Evolutionary conservation across 202 grass and related monocot species (phyloP).

Genomic region (Elaeis oleifera): DNA sequence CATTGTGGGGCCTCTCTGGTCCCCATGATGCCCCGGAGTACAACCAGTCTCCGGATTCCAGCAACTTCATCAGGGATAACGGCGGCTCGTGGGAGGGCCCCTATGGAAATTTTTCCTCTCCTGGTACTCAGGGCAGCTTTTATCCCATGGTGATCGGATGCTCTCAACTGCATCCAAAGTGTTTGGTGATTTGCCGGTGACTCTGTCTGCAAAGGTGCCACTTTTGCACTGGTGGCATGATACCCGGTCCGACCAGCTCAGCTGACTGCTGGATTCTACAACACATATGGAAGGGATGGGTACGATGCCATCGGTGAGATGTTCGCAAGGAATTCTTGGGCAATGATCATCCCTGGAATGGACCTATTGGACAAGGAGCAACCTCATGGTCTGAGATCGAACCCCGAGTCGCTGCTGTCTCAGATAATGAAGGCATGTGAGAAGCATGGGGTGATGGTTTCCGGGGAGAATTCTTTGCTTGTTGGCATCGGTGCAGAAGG

Average conservation of each 20-base stretch:
- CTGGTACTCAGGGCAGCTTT: slow-evolving; percentile 63
- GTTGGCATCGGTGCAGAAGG: slow-evolving; percentile 31
- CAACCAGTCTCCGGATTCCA: slow-evolving; percentile 38
- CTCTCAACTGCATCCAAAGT: slow-evolving; percentile 37
- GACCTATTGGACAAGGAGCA: slow-evolving; percentile 56
- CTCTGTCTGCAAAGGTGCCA: slow-evolving; percentile 61
- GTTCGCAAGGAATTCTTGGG: slow-evolving; percentile 42
- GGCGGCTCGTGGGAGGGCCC: slow-evolving; percentile 57
- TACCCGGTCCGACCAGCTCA: slow-evolving; percentile 47
- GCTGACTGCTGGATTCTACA: slow-evolving; percentile 61
- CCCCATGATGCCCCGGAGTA: slow-evolving; percentile 60
- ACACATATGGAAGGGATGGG: slow-evolving; percentile 43
- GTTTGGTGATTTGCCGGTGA: slow-evolving; percentile 35
- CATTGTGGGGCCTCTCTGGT: slow-evolving; percentile 48
- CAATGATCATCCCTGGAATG: slow-evolving; percentile 59
- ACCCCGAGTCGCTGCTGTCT: slow-evolving; percentile 42
- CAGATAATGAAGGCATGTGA: slow-evolving; percentile 57
- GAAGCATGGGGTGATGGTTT: slow-evolving; percentile 36
- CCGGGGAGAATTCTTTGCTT: slow-evolving; percentile 65
- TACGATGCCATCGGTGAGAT: slow-evolving; percentile 55
- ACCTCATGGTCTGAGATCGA: slow-evolving; percentile 32
- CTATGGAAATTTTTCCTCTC: slow-evolving; percentile 87
- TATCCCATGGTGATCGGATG: slow-evolving; percentile 53
- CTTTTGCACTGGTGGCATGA: slow-evolving; percentile 60
- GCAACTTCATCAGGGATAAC: slow-evolving; percentile 49